Base-by-base conservation (phyloP, 371 early-diverging fungal species). In the Furculomyces boomerangus region DNA sequence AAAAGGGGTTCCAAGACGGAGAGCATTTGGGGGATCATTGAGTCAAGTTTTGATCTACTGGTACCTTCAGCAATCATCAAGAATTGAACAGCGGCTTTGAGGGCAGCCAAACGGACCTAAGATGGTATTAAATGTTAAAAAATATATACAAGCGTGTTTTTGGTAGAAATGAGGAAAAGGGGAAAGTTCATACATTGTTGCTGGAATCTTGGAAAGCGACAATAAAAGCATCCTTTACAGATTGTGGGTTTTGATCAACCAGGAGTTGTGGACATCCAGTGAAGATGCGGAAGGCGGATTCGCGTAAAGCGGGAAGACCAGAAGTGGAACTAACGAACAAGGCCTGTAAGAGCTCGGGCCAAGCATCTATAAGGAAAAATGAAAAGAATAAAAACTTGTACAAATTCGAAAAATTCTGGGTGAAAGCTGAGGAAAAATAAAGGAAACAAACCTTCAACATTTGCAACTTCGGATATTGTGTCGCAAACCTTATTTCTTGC, bases 401-500 rank as follows among this genome's bases (percentile, higher is more conserved):
- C 22, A 43, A 18, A 18, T 7, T 35, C 35, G 35, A 35, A 35
- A 35, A 13, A 22, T 43, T 10, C 3, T n/a, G 22, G 22, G 43
- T 5, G 43, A 3, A n/a, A 22, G 43, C 20, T n/a, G 10, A 43
- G 5, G 5, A 43, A 13, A 16, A 43, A 20, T 16, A 16, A 5
- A 5, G 3, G 7, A 20, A 86, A 88, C 57, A 74, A 72, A 55
- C 72, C 81, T 45, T 54, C 64, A 55, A 59, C 30, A 53, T 79
- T 80, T 54, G 82, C 80, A 35, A 95, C 68, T 60, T 94, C 93
- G 26, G 92, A 71, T 61, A 91, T 83, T 40, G 90, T 81, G 68
- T 95, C 95, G 61, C 87, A 81, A 37, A 95, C 69, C 71, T 93
- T 94, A 67, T 87, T 81, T 45, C 92, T 76, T 26, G 87, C 83